Evolutionary conservation across 495 filamentous ascomycete species (phyloP), one percentile per base, ranked within the genome.

Genomic region (Neurospora sp.): DNA sequence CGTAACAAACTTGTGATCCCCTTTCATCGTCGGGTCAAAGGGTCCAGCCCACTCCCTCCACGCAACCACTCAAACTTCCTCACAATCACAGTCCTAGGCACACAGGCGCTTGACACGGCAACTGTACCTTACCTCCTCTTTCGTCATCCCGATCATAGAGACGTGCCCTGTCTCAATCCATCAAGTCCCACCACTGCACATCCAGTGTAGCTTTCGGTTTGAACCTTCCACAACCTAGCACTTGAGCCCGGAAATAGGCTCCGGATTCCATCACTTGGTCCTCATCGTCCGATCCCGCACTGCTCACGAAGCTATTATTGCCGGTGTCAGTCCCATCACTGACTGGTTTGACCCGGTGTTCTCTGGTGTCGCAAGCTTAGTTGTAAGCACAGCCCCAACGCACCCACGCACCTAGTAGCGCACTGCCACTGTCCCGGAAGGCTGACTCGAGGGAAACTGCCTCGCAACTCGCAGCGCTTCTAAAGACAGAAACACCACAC

Each of bases 401-500:
- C 53, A 65, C 53, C 53, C 53, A 65, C 53, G 53, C 27, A 65
- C 53, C 27, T 3, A 31, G 2, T 35, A 31, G 27, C 75, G 79
- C 80, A 82, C 75, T 77, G 80, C 78, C 77, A 76, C 80, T 18
- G 74, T 74, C 69, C 77, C 78, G 70, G 72, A 76, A 81, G 80
- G 80, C 80, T 81, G 80, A 82, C 75, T 78, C 42, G 53, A 65
- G 53, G 72, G 72, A 81, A 72, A 78, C 75, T 81, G 79, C 80
- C 79, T 80, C 75, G 27, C 53, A 65, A 65, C 27, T 65, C 6
- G 80, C 75, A 74, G 48, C 70, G 70, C 40, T 82, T 81, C 80
- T 82, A 82, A 81, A 79, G 73, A 82, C 79, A 79, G 80, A 75
- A 82, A 80, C 80, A 82, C 73, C 77, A 77, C 74, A 59, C 59